Conservation (phyloP, 441 rosid genomes). For the Arabidopsis hybrid region DNA sequence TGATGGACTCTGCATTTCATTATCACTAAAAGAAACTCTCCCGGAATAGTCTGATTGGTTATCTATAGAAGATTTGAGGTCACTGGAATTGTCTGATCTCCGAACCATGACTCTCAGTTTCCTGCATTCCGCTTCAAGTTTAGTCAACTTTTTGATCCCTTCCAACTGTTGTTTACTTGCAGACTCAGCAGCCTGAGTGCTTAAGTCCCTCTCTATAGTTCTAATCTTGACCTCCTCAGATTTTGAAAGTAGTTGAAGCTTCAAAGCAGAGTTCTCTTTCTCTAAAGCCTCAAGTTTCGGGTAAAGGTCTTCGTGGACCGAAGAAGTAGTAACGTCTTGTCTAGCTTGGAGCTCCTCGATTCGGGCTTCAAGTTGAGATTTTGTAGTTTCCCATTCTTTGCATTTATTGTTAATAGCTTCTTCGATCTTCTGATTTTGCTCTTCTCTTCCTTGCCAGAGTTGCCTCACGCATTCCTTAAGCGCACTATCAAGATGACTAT, state of each 20-base stretch:
- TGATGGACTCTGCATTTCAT: slow-evolving; percentile 50
- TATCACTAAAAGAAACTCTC: slow-evolving; percentile 58
- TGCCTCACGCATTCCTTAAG: slow-evolving; percentile 95
- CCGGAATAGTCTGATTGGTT: slow-evolving; percentile 73
- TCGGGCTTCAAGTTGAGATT: slow-evolving; percentile 60
- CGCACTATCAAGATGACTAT: slow-evolving; percentile 86
- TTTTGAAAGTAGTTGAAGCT: slow-evolving; percentile 58
- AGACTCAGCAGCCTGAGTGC: slow-evolving; percentile 81
- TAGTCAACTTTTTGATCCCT: slow-evolving; percentile 75
- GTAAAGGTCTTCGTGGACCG: slow-evolving; percentile 49
- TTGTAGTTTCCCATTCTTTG: slow-evolving; percentile 68
- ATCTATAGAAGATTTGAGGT: slow-evolving; percentile 64
- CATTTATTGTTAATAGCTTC: slow-evolving; percentile 63
- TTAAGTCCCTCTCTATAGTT: slow-evolving; percentile 77
- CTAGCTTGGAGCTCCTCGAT: slow-evolving; percentile 56
- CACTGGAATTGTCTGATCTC: slow-evolving; percentile 61
- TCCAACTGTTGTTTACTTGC: slow-evolving; percentile 91
- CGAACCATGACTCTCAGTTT: slow-evolving; percentile 63
- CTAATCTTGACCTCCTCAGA: slow-evolving; percentile 65
- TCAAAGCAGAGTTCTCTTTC: slow-evolving; percentile 69
- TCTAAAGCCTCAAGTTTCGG: slow-evolving; percentile 62
- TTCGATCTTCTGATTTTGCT: slow-evolving; percentile 70
- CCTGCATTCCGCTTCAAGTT: slow-evolving; percentile 84
- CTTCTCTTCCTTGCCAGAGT: slow-evolving; percentile 88
- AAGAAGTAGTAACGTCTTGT: slow-evolving; percentile 43